phyloP scores from a whole-genome alignment of 2,329 filamentous ascomycete species.

The Chaetoscypha palmicola region DNA sequence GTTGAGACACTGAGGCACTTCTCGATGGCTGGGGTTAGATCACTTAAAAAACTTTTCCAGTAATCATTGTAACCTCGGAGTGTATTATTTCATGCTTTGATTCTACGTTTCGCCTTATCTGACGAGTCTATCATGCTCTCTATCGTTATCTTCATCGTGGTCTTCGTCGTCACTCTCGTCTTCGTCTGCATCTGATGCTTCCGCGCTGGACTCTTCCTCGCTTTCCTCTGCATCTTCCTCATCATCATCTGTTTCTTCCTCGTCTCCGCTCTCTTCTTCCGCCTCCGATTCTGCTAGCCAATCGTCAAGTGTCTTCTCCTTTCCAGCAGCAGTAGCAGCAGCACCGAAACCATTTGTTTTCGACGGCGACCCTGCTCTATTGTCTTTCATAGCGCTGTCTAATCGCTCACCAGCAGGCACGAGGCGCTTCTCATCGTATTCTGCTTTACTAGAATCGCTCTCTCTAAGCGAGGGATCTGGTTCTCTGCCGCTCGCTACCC shows the following conservation, averaged over 20 bases:
- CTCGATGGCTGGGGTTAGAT: neutral
- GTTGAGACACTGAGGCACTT: neutral
- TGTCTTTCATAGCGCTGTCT: constrained; percentile 46
- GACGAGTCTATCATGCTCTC: constrained; percentile 30
- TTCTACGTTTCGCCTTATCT: constrained; percentile 19
- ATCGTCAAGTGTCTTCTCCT: constrained; percentile 78
- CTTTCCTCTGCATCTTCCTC: constrained; percentile 38
- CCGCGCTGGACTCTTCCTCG: constrained; percentile 40
- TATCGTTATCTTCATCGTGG: constrained; percentile 19
- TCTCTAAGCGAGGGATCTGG: constrained; percentile 70
- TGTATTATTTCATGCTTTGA: constrained; percentile 5
- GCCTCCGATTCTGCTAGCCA: constrained; percentile 65
- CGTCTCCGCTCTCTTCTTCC: constrained; percentile 44
- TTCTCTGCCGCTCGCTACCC: constrained; percentile 75
- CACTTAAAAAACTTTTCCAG: no score
- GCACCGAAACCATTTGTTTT: constrained; percentile 42
- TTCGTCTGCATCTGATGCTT: constrained; percentile 28
- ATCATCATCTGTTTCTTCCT: constrained; percentile 38
- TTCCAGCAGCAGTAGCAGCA: constrained; percentile 21
- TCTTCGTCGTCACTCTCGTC: constrained; percentile 23
- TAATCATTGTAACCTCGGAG: no score
- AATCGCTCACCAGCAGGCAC: constrained; percentile 57
- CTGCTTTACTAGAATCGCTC: constrained; percentile 37
- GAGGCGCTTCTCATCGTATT: constrained; percentile 34
- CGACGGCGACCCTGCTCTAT: constrained; percentile 30